A percentile compares a stretch with the other conserved stretches of the same genome.
Conservation (phyloP, 257 asterid species). For the Salvia rosmarinus region DNA sequence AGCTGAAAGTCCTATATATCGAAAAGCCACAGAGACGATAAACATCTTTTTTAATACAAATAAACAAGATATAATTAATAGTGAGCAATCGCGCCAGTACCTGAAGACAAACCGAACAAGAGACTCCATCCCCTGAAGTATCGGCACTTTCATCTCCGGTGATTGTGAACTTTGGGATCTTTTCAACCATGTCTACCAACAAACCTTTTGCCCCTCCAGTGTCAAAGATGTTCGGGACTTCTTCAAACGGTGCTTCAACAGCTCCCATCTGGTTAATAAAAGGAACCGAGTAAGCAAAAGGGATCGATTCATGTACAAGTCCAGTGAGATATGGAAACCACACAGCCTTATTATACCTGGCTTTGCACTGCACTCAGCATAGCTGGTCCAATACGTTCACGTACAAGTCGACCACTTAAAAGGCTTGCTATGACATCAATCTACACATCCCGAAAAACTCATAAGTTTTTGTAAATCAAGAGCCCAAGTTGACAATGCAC, state of each 20-base stretch:
- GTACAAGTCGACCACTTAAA: conserved; percentile 92
- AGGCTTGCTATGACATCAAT: conserved; percentile 94
- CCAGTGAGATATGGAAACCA: background rate
- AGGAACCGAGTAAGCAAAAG: conserved; percentile 16
- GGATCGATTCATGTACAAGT: background rate
- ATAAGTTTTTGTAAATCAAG: background rate
- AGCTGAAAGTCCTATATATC: conserved; percentile 74
- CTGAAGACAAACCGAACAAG: conserved; percentile 99
- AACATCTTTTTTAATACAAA: conserved; percentile 5
- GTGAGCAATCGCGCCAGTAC: conserved; percentile 35
- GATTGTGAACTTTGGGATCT: conserved; percentile 77
- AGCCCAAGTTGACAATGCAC: background rate
- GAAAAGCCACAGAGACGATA: background rate
- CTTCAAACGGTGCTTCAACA: conserved; percentile 76
- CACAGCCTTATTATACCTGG: conserved; percentile 55
- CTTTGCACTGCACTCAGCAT: conserved; percentile 99
- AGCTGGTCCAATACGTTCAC: conserved; percentile 98
- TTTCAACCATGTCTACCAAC: conserved; percentile 80
- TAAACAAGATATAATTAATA: background rate
- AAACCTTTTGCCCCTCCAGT: conserved; percentile 91
- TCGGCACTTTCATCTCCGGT: conserved; percentile 59
- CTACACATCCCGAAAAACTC: conserved; percentile 44
- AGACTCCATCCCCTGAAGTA: conserved; percentile 76
- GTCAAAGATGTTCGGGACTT: conserved; percentile 80
- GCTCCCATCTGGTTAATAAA: conserved; percentile 81